These are phyloP conservation scores for Talaromyces sp. DNA, from an alignment of 2,329 filamentous ascomycete species.

Conservation along the genomic window DNA sequence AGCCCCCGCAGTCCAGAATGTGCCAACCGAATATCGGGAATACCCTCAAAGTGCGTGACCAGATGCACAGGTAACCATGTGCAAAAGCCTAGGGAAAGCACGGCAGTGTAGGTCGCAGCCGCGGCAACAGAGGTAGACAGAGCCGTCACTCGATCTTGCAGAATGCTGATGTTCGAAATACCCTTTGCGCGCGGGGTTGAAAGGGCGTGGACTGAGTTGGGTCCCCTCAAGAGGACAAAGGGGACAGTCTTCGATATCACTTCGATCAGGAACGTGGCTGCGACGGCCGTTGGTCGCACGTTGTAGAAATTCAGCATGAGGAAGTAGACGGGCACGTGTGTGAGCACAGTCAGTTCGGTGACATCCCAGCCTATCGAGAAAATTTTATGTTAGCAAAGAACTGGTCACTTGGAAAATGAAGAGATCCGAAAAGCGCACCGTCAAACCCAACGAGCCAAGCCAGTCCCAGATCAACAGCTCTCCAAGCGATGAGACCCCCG, in stretches of 20 bases:
- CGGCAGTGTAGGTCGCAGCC: conserved; percentile 68
- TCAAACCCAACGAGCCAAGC: conserved; percentile 66
- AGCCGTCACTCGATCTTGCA: conserved; percentile 58
- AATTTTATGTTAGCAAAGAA: not conserved
- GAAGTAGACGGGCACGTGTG: conserved; percentile 69
- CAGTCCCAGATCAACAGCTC: conserved; percentile 62
- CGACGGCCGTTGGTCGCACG: conserved; percentile 57
- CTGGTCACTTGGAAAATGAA: not conserved
- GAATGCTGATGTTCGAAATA: conserved; percentile 59
- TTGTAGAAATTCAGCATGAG: conserved; percentile 74
- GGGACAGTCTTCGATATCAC: conserved; percentile 65
- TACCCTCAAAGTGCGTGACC: conserved; percentile 67
- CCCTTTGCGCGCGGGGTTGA: conserved; percentile 38
- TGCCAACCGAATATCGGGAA: conserved; percentile 63
- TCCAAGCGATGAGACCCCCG: conserved; percentile 48
- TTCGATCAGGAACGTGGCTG: conserved; percentile 62
- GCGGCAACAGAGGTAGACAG: conserved; percentile 64
- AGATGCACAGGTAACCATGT: conserved; percentile 67
- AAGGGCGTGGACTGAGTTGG: conserved; percentile 59
- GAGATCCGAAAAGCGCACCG: not conserved
- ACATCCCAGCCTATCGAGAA: conserved; percentile 55
- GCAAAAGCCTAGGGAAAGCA: conserved; percentile 63
- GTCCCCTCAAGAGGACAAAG: conserved; percentile 67
- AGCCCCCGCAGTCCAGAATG: conserved; percentile 57
- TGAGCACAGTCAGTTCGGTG: conserved; percentile 61